Evolutionary conservation across 148 eudicot genomes (phyloP), one percentile per base, ranked within the genome.

Genomic region (Nyssa sinensis): DNA sequence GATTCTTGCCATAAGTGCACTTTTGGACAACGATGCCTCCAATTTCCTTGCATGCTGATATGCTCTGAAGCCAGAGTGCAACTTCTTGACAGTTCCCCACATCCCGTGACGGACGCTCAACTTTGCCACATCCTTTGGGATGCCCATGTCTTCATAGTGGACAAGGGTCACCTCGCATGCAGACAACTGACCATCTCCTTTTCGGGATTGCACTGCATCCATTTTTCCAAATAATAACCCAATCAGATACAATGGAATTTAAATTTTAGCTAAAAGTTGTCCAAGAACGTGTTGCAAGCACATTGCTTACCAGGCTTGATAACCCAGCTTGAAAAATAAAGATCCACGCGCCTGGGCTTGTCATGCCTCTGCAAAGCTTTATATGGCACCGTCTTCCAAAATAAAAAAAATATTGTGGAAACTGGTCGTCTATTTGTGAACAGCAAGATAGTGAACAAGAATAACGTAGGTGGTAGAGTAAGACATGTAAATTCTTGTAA

Each of bases 21-120:
- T 79, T 77, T 90, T 81, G 27, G 94, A 86, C 41, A 85, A 87
- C 16, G 90, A 69, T 27, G 78, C 67, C 25, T 86, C 96, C 1
- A 81, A 60, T 75, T 80, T 89, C 65, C 88, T 75, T 67, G 77
- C 82, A 59, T 76, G 86, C 79, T 95, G 97, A 69, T 92, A 95
- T 3, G 91, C 92, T 74, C 97, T 86, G 73, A 95, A 89, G 79
- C 98, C 98, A 3, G 91, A 71, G 67, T 95, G 94, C 39, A 95
- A 59, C 74, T 95, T 95, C 85, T 92, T 95, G 35, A 95, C 98
- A 11, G 97, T 86, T 58, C 97, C 98, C 98, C 98, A 95, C 98
- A 95, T 95, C 33, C 98, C 98, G 28, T 94, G 98, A 71, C 96
- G 91, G 34, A 94, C 89, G 30, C 96, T 97, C 66, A 94, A 69